Evolutionary conservation across 345 rosid species (phyloP).

Genomic region (Syzygium oleosum): DNA sequence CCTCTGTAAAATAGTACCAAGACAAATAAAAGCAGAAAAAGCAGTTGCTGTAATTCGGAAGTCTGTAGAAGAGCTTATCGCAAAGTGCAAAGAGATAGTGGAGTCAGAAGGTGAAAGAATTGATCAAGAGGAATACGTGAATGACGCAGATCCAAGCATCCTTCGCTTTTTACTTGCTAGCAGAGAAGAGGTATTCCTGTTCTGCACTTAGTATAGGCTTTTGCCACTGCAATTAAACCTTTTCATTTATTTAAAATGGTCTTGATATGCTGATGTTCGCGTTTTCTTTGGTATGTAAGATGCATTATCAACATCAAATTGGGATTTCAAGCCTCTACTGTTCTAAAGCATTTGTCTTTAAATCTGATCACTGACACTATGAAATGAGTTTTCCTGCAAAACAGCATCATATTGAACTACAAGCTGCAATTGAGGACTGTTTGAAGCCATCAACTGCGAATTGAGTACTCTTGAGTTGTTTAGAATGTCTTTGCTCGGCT

Average conservation of each 20-base stretch:
- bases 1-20: slow-evolving; percentile 76
- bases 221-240: not conserved
- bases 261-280: not conserved
- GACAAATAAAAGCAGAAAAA: slow-evolving; percentile 89
- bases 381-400: not conserved
- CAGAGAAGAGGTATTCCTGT: slow-evolving; percentile 67
- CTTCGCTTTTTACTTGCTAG: slow-evolving; percentile 93
- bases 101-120: slow-evolving; percentile 90
- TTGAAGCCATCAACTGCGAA: not conserved
- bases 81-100: slow-evolving; percentile 79
- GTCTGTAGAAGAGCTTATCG: slow-evolving; percentile 79
- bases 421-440: not conserved
- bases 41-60: slow-evolving; percentile 64
- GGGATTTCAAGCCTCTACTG: not conserved
- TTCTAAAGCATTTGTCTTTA: not conserved
- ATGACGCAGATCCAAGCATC: slow-evolving; percentile 88
- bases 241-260: not conserved
- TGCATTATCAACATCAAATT: not conserved
- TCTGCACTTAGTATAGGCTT: not conserved
- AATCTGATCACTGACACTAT: not conserved
- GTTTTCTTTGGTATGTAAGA: not conserved
- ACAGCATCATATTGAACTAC: not conserved
- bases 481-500: not conserved
- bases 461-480: not conserved
- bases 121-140: slow-evolving; percentile 78